Evolutionary conservation across 1,284 basidiomycete species (phyloP).

Genomic region (Puccinia polysora): DNA sequence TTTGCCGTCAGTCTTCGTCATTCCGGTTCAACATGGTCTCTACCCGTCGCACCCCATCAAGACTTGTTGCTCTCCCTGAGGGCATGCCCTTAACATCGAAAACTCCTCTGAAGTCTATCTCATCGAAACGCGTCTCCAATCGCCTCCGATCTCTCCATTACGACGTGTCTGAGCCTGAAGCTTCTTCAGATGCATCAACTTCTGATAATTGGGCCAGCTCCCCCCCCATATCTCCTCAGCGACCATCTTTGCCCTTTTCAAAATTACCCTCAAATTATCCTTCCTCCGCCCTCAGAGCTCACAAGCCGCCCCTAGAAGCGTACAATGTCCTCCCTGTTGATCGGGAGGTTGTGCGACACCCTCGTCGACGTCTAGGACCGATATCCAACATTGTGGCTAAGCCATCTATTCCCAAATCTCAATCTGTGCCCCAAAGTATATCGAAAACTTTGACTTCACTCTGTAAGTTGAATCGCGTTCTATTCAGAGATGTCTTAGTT

Average conservation of each 20-base stretch:
- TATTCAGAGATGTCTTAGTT: too few relatives aligned
- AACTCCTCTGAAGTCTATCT: slow-evolving; percentile 3
- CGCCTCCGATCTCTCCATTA: slow-evolving; percentile 9
- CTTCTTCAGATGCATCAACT: slow-evolving; percentile 7
- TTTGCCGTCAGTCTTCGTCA: neutral
- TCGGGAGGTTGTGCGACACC: neutral
- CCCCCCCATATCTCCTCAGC: slow-evolving; percentile 1
- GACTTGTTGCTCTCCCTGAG: slow-evolving; percentile 9
- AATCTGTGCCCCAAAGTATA: slow-evolving; percentile 16
- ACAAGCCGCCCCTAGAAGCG: neutral
- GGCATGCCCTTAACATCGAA: neutral
- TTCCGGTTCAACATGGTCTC: slow-evolving; percentile 11
- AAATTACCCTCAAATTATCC: neutral
- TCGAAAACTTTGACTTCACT: slow-evolving; percentile 17
- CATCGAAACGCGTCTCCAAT: slow-evolving; percentile 4
- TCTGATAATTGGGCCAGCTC: slow-evolving; percentile 25
- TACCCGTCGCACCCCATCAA: slow-evolving; percentile 31
- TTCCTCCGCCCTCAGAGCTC: neutral
- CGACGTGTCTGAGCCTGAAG: slow-evolving; percentile 26
- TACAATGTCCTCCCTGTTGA: neutral
- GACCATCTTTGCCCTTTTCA: neutral
- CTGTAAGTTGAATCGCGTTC: neutral
- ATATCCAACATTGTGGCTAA: slow-evolving; percentile 5
- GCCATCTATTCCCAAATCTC: slow-evolving; percentile 3
- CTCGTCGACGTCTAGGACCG: slow-evolving; percentile 6